phyloP scores from a whole-genome alignment of 1,284 basidiomycete genomes.

The Sanguinoderma infundibulare region DNA sequence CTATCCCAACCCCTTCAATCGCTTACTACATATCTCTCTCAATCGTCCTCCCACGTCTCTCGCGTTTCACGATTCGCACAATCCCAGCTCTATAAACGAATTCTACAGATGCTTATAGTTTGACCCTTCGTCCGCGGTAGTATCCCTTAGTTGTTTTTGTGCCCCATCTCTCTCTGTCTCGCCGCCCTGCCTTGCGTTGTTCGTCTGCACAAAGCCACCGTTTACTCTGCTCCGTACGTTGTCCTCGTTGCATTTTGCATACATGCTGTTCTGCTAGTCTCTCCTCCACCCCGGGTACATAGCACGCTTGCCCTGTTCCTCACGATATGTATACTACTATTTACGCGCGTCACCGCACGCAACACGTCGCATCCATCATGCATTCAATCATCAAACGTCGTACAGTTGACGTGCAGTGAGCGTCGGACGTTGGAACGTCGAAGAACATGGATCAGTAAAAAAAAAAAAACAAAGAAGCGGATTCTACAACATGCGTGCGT shows the following conservation, averaged over 20 bases:
- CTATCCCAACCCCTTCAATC: slow-evolving; percentile 38
- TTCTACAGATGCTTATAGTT: slow-evolving; percentile 31
- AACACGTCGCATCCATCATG: too few relatives aligned
- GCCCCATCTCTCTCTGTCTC: slow-evolving; percentile 3
- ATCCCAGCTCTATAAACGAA: slow-evolving; percentile 29
- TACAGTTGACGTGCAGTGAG: not conserved
- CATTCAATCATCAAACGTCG: too few relatives aligned
- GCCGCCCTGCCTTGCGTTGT: slow-evolving; percentile 24
- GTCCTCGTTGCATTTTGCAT: slow-evolving; percentile 33
- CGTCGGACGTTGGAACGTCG: slow-evolving; percentile 17
- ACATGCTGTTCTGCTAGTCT: slow-evolving; percentile 36
- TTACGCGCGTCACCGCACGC: too few relatives aligned
- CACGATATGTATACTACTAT: slow-evolving; percentile 35
- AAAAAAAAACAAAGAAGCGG: too few relatives aligned
- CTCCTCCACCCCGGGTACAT: slow-evolving; percentile 26
- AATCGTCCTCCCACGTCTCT: not conserved
- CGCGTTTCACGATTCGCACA: slow-evolving; percentile 6
- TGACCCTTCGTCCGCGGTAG: slow-evolving; percentile 24
- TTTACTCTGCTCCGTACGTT: slow-evolving; percentile 26
- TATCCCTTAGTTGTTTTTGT: slow-evolving; percentile 21
- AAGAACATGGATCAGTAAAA: slow-evolving; percentile 30
- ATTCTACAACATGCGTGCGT: slow-evolving; percentile 27
- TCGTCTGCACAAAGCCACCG: slow-evolving; percentile 29
- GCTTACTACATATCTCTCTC: slow-evolving; percentile 26
- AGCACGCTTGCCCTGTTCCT: slow-evolving; percentile 25